Base-by-base conservation (phyloP, 805 yeast genomes). In the Dipodascus albidus region DNA sequence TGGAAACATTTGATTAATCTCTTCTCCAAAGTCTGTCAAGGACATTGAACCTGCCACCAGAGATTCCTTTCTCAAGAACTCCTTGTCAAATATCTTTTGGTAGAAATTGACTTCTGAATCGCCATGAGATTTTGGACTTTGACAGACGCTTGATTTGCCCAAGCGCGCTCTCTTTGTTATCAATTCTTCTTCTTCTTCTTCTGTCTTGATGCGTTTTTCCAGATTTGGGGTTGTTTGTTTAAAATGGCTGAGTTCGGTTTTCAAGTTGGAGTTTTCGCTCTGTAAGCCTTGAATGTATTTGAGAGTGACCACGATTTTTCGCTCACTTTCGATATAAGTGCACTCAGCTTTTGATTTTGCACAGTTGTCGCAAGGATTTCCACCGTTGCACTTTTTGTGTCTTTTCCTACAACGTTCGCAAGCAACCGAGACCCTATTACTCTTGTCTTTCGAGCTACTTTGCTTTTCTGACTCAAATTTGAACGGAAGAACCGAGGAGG, bases 401-500 rank as follows among this genome's bases (percentile, higher is more conserved):
- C 62, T 50, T 44, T 56, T 59, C 19, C 64, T 54, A 50, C 64
- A 60, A 20, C 64, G 55, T 47, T 60, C 64, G 22, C 64, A 60
- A 3, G 61, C 61, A 9, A 56, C 31, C 27, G 31, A 21, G n/a
- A 47, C 31, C 4, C 49, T 9, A n/a, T 47, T 23, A 23, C 27
- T 22, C 31, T 23, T 47, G 24, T 22, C 49, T 23, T 47, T 47
- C 8, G 24, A 19, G 20, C n/a, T 31, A 9, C 14, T 17, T 14
- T 38, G 44, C n/a, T 38, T 38, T 11, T 38, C 44, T 14, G 17
- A n/a, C n/a, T 38, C 44, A 14, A 38, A 38, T 38, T 38, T 38
- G 20, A 38, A 38, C 20, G 44, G 17, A 6, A 17, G 20, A 6
- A 17, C 20, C 15, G 17, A 19, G 20, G 17, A 19, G 20, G 15